Evolutionary conservation across 208 protist species (phyloP).

Genomic region (Trypanosoma brucei): DNA sequence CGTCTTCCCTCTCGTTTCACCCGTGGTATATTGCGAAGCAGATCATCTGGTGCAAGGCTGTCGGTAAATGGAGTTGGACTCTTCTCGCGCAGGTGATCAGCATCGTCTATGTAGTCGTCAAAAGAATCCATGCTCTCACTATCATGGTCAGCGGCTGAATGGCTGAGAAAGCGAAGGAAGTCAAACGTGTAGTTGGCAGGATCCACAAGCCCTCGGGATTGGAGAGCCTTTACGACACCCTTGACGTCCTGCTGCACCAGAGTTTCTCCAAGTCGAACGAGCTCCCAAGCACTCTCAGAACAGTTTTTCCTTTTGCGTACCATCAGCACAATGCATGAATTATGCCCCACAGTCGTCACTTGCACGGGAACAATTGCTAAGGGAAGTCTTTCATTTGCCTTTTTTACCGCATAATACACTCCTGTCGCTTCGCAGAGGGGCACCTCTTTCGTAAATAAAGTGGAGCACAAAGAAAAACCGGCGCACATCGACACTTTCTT

Average conservation of each 20-base stretch:
- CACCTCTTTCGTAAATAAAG: constrained; percentile 46
- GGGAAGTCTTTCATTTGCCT: constrained; percentile 28
- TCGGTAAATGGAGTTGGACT: background rate
- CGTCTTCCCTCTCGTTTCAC: constrained; percentile 51
- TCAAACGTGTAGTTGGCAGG: constrained; percentile 43
- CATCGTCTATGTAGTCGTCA: constrained; percentile 16
- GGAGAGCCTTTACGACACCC: constrained; percentile 43
- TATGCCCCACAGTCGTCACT: constrained; percentile 23
- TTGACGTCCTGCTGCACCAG: constrained; percentile 48
- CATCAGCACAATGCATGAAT: constrained; percentile 62
- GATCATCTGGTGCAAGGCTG: background rate
- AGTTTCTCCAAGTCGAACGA: constrained; percentile 63
- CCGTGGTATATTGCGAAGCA: constrained; percentile 21
- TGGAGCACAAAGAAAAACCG: constrained; percentile 53
- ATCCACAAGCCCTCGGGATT: constrained; percentile 52
- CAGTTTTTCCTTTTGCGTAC: constrained; percentile 46
- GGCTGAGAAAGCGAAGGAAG: constrained; percentile 18
- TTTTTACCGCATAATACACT: constrained; percentile 62
- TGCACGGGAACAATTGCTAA: constrained; percentile 55
- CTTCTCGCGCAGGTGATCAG: background rate
- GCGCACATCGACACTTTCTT: constrained; percentile 37
- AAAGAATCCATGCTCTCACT: constrained; percentile 5
- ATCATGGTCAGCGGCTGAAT: constrained; percentile 1
- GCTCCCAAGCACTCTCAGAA: constrained; percentile 55
- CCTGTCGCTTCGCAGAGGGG: constrained; percentile 29